Base-by-base conservation (phyloP, 192 early-diverging fungal genomes). In the Entrophospora sp. region DNA sequence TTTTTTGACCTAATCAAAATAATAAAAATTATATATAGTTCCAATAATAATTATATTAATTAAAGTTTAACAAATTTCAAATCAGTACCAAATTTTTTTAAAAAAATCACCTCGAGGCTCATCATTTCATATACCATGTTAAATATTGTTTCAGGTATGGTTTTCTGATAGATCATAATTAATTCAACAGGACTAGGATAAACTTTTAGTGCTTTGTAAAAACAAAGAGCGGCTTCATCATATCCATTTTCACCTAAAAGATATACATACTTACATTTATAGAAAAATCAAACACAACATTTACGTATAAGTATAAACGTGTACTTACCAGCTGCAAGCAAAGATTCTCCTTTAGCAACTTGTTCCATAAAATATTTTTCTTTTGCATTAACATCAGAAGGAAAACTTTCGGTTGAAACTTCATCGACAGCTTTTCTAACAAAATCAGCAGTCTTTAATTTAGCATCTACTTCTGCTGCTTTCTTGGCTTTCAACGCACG, bases 141-240 rank as follows among this genome's bases (percentile, higher is more conserved):
- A 66, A 97, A 89, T 13, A 99, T 90, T 32, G 82, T 76, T 37
- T 88, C 84, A 5, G 94, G 94, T 49, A 96, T 78, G 18, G 91
- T 90, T 77, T 93, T 93, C 73, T 96, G 91, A 70, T 97, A 93
- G 43, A 95, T 89, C 87, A 92, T 92, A 30, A 99, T 82, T 35
- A 99, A 77, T 73, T 97, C 91, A 52, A 92, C 80, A 13, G 97
- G 97, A 63, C 93, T 89, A 49, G 91, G 90, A 76, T 97, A 97
- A 22, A 97, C 91, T 76, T 92, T 91, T 45, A 97, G 77, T 2
- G 95, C 97, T 63, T 83, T 82, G 83, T 87, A 97, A 76, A 96
- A 93, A 52, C 83, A 83, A 32, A 85, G 79, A 3, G 95, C 94
- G 13, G 94, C 92, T 28, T 81, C 82, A 18, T 82, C 70, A 71